Evolutionary conservation across 805 yeast species (phyloP).

Genomic region (Wickerhamomyces queroliae): DNA sequence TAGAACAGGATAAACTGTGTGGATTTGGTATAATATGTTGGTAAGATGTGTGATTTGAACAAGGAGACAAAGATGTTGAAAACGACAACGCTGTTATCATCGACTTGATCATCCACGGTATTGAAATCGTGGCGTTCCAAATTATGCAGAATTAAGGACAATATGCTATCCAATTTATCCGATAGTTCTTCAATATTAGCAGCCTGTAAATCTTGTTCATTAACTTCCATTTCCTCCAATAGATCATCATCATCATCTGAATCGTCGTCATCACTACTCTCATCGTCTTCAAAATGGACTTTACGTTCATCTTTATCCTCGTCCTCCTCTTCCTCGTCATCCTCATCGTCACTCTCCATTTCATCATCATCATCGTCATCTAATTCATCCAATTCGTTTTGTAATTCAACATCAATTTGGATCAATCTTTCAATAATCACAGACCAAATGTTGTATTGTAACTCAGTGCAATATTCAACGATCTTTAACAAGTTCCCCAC

Average conservation of each 20-base stretch:
- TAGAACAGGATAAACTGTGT: conserved; percentile 82
- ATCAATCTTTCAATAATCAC: conserved; percentile 73
- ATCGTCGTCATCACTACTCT: conserved; percentile 25
- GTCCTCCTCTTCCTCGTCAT: conserved; percentile 26
- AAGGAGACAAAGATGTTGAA: conserved; percentile 71
- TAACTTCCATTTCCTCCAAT: conserved; percentile 24
- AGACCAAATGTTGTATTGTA: conserved; percentile 74
- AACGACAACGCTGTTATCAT: conserved; percentile 53
- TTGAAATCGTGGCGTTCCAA: conserved; percentile 27
- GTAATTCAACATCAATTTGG: conserved; percentile 87
- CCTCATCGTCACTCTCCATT: conserved; percentile 35
- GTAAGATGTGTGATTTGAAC: conserved; percentile 77
- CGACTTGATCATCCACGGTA: conserved; percentile 47
- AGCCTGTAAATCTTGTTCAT: conserved; percentile 19
- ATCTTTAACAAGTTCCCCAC: conserved; percentile 56
- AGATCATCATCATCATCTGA: conserved; percentile 26
- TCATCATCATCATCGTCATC: conserved; percentile 69
- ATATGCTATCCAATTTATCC: conserved; percentile 65
- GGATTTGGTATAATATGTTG: conserved; percentile 88
- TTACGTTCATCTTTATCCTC: conserved; percentile 24
- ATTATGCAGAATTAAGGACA: conserved; percentile 49
- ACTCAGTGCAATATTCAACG: conserved; percentile 67
- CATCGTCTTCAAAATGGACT: conserved; percentile 22
- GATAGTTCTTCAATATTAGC: conserved; percentile 47
- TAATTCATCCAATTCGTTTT: conserved; percentile 78